These are phyloP conservation scores for Pyricularia grisea DNA, from an alignment of 2,329 filamentous ascomycete species.

Conservation along the genomic window DNA sequence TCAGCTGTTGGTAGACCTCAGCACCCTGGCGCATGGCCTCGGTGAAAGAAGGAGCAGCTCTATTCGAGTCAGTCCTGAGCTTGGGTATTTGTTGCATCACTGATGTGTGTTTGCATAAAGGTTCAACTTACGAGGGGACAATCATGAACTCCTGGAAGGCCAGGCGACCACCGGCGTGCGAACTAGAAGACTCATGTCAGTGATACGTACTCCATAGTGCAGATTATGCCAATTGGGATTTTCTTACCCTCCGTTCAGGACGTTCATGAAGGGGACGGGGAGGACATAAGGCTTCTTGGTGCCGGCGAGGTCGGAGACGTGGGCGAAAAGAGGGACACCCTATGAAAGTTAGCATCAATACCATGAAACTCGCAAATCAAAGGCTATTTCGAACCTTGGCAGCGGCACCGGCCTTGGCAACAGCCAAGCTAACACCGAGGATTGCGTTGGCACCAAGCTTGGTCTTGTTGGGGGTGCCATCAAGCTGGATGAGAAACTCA, in stretches of 20 bases:
- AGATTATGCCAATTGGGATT: not conserved
- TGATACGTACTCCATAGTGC: not conserved
- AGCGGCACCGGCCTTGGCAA: conserved; percentile 82
- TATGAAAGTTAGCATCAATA: conserved; percentile 15
- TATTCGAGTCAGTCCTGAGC: conserved; percentile 19
- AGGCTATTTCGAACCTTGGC: conserved; percentile 51
- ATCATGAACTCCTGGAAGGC: conserved; percentile 98
- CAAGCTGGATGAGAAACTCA: conserved; percentile 75
- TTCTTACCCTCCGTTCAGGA: conserved; percentile 64
- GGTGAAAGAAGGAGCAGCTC: conserved; percentile 78
- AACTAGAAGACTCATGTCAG: conserved; percentile 42
- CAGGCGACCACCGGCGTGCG: conserved; percentile 92
- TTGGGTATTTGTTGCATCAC: not conserved
- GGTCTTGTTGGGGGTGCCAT: conserved; percentile 78
- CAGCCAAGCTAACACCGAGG: conserved; percentile 72
- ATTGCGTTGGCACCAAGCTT: conserved; percentile 85
- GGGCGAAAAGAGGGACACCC: conserved; percentile 77
- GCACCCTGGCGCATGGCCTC: conserved; percentile 94
- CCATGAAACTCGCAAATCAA: not conserved
- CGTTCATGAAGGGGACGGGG: conserved; percentile 88
- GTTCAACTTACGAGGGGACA: conserved; percentile 59
- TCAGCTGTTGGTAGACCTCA: conserved; percentile 98
- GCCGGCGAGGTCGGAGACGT: conserved; percentile 78
- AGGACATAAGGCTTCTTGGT: conserved; percentile 90
- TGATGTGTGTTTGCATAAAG: not conserved